Evolutionary conservation across 768 basidiomycete genomes (phyloP).

Genomic region (Auriscalpium vulgare): DNA sequence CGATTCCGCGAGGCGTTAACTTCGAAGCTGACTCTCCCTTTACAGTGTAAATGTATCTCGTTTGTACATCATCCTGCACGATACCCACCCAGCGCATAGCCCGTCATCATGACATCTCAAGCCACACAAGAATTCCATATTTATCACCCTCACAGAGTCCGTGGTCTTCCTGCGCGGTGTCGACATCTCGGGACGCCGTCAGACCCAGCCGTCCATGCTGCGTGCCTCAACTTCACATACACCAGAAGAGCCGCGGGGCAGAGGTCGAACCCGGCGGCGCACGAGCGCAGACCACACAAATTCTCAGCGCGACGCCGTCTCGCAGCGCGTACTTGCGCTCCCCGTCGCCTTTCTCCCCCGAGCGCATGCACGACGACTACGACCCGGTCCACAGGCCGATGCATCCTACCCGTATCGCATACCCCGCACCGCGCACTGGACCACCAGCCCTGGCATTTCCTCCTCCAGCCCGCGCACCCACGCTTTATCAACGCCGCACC

Average conservation of each 20-base stretch:
- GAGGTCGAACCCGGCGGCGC: conserved; percentile 19
- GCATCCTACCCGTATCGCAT: too few relatives aligned
- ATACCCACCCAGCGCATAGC: neutral
- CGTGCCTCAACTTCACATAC: conserved; percentile 25
- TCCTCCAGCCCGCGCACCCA: too few relatives aligned
- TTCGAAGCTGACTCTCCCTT: too few relatives aligned
- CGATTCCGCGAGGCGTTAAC: too few relatives aligned
- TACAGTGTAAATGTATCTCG: neutral
- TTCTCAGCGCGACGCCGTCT: conserved; percentile 22
- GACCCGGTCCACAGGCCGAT: too few relatives aligned
- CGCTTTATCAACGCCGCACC: too few relatives aligned
- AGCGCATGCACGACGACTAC: too few relatives aligned
- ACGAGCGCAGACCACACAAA: conserved; percentile 25
- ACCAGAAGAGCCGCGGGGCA: conserved; percentile 11
- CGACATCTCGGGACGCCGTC: conserved; percentile 24
- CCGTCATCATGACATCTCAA: conserved; percentile 7
- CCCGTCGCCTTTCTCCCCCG: conserved; percentile 22
- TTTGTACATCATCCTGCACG: neutral
- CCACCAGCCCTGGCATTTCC: too few relatives aligned
- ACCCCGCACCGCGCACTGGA: too few relatives aligned
- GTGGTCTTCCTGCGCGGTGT: conserved; percentile 44
- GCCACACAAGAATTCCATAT: conserved; percentile 28
- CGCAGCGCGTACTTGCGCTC: conserved; percentile 19
- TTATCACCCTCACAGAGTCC: conserved; percentile 45
- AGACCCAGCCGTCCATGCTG: conserved; percentile 42